phyloP scores from a whole-genome alignment of 345 rosid species.

The Anastatica hierochuntica region DNA sequence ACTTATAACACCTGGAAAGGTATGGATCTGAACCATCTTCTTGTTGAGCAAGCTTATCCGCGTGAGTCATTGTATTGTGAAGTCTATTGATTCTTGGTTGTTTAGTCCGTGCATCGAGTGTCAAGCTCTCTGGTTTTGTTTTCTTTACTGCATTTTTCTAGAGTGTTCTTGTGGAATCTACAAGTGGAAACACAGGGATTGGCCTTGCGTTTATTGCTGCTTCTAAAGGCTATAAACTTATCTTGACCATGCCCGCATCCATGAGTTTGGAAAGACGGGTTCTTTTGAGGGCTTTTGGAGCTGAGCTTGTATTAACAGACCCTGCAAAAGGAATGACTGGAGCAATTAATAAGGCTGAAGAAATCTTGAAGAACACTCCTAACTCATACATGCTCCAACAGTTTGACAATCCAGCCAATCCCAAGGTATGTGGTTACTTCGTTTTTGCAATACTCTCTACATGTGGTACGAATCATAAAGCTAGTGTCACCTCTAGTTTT shows the following conservation, averaged over 20 bases:
- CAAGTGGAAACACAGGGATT: conserved; percentile 94
- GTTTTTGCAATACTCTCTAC: too few species aligned
- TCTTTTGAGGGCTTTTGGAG: conserved; percentile 83
- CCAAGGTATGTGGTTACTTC: conserved; percentile 55
- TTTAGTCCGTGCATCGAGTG: too few species aligned
- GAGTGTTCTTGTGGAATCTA: conserved; percentile 83
- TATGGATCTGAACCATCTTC: neutral
- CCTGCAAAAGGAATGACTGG: conserved; percentile 76
- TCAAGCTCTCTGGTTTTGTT: too few species aligned
- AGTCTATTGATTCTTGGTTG: too few species aligned
- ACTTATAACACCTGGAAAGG: conserved; percentile 36
- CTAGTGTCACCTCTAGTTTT: too few species aligned
- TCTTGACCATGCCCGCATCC: conserved; percentile 75
- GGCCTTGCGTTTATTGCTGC: conserved; percentile 90
- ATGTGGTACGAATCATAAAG: neutral
- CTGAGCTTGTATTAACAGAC: conserved; percentile 76
- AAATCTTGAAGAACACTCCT: conserved; percentile 56
- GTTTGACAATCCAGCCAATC: conserved; percentile 86
- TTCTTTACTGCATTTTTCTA: too few species aligned
- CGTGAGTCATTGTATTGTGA: too few species aligned
- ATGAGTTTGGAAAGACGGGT: conserved; percentile 84
- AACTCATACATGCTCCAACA: conserved; percentile 65
- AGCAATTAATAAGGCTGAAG: conserved; percentile 69
- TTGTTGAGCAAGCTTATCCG: too few species aligned
- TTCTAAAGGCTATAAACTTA: conserved; percentile 63